Conservation (phyloP, 164 flowering plant genomes). For the Berberis thunbergii region DNA sequence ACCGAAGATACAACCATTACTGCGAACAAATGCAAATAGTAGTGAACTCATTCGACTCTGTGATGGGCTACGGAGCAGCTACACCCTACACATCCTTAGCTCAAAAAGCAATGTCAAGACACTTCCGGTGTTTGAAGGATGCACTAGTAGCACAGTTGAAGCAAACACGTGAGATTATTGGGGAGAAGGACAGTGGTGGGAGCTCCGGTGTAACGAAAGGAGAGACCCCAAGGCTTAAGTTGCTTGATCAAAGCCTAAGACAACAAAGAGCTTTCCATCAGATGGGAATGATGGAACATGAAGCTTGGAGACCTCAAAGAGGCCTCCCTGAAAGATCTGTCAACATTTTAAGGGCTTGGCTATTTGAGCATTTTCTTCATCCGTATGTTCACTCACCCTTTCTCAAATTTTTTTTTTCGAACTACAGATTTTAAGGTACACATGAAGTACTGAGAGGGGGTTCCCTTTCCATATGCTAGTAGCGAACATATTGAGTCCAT, state of each 20-base stretch:
- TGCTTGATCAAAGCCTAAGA: constrained; percentile 74
- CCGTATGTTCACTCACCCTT: constrained; percentile 54
- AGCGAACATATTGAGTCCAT: too few relatives aligned
- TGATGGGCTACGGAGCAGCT: constrained; percentile 84
- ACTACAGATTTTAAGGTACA: background rate
- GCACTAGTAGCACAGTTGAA: constrained; percentile 58
- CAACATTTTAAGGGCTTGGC: constrained; percentile 85
- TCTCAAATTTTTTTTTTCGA: background rate
- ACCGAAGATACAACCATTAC: constrained; percentile 72
- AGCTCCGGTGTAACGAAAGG: constrained; percentile 66
- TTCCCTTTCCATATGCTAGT: too few relatives aligned
- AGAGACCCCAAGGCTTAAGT: constrained; percentile 76
- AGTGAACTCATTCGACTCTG: constrained; percentile 76
- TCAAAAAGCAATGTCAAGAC: constrained; percentile 94
- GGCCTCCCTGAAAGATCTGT: constrained; percentile 92
- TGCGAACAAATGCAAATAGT: constrained; percentile 92
- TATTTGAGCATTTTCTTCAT: constrained; percentile 88
- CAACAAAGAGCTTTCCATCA: constrained; percentile 81
- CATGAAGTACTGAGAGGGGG: too few relatives aligned
- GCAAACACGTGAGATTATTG: constrained; percentile 67
- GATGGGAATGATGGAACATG: constrained; percentile 92
- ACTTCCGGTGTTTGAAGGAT: constrained; percentile 77
- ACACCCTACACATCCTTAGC: constrained; percentile 76
- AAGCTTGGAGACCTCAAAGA: constrained; percentile 92
- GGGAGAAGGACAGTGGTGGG: constrained; percentile 63